Base-by-base conservation (phyloP, 2,329 filamentous ascomycete genomes). In the Clarireedia sp. region DNA sequence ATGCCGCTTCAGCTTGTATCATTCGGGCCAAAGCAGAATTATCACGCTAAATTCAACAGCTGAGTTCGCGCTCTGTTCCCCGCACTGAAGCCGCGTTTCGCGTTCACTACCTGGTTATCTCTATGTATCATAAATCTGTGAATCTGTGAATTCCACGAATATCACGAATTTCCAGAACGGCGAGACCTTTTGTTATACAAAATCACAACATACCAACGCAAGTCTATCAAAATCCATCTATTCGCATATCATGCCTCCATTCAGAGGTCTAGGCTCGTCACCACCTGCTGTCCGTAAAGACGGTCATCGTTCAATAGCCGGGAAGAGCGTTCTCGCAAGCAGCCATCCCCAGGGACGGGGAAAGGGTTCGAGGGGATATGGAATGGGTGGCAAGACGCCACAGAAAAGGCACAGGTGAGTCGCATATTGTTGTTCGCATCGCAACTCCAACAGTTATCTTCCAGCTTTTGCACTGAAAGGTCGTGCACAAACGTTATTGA, bases 371-470 rank as follows among this genome's bases (percentile, higher is more conserved):
- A 33, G 45, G n/a, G 56, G 54, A 2, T 12, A 59, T 8, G 63
- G 62, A 2, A 26, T 56, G 1, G 52, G 55, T 19, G 48, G 36
- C 4, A 19, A 21, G 4, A 54, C 57, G 33, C 48, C 57, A 10
- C 54, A 53, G 5, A 55, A 55, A 58, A 48, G 56, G 29, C 48
- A 56, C 57, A 49, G 21, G 58, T 58, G 17, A 17, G 46, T n/a
- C 2, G 24, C 3, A 9, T 40, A n/a, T 19, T 9, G 19, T 54
- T 26, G 16, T 14, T n/a, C 12, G 9, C 7, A 6, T 36, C 24
- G 24, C 10, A 21, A 17, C 24, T 26, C 17, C 19, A 24, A 5
- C 16, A 8, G 10, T 9, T 36, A 17, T 6, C 24, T 21, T 38
- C 10, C n/a, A 24, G n/a, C 17, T 21, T 29, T 38, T 40, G 21